These are phyloP conservation scores for Theileria orientalis DNA, from an alignment of 169 alveolate species.

Conservation along the genomic window DNA sequence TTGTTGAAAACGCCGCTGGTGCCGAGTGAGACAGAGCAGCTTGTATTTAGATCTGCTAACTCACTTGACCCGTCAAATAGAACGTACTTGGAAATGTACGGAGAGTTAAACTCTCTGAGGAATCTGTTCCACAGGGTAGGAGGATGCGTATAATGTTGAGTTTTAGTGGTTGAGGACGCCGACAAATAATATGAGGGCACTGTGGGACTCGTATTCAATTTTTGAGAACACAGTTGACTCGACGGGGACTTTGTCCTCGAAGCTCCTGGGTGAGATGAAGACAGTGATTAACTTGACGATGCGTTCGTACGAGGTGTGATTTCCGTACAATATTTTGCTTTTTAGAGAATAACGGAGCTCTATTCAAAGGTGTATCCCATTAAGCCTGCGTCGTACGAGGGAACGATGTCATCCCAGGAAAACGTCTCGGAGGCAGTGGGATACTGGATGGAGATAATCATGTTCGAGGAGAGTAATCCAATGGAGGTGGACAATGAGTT, in stretches of 20 bases:
- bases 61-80: slow-evolving; percentile 29
- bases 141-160: background rate
- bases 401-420: slow-evolving; percentile 40
- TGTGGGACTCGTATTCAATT: slow-evolving; percentile 70
- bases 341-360: slow-evolving; percentile 45
- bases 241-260: slow-evolving; percentile 29
- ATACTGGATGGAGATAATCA: slow-evolving; percentile 69
- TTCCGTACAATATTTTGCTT: slow-evolving; percentile 9
- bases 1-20: slow-evolving; percentile 32
- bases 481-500: slow-evolving; percentile 38
- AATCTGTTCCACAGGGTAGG: slow-evolving; percentile 56
- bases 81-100: slow-evolving; percentile 41
- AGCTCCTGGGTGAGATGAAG: slow-evolving; percentile 45
- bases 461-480: slow-evolving; percentile 72
- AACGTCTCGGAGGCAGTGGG: slow-evolving; percentile 2
- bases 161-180: slow-evolving; percentile 69
- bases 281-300: slow-evolving; percentile 19
- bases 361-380: slow-evolving; percentile 49
- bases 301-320: slow-evolving; percentile 20
- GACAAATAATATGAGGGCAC: slow-evolving; percentile 70
- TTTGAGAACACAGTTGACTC: slow-evolving; percentile 53
- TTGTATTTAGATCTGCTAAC: slow-evolving; percentile 47
- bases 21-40: slow-evolving; percentile 71
- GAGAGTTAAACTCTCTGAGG: slow-evolving; percentile 55
- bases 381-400: slow-evolving; percentile 54